phyloP scores from a whole-genome alignment of 192 early-diverging fungal species.

The Phycomyces blakesleeanus region DNA sequence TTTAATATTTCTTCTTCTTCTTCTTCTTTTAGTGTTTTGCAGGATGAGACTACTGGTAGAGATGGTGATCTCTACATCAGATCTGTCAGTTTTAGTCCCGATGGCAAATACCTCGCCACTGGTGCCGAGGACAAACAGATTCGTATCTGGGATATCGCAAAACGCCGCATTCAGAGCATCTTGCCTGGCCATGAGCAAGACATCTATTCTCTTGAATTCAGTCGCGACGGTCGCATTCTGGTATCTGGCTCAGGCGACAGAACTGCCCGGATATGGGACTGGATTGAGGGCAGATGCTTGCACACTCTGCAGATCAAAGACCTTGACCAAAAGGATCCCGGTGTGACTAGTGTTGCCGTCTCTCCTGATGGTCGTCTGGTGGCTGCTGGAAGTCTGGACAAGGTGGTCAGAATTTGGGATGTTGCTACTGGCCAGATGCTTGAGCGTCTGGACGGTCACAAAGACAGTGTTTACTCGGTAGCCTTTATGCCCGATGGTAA shows the following conservation, averaged over 20 bases:
- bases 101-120: conserved; percentile 84
- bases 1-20: too few relatives aligned
- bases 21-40: conserved; percentile 67
- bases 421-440: conserved; percentile 68
- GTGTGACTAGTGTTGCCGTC: conserved; percentile 94
- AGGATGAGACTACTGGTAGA: conserved; percentile 72
- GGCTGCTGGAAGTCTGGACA: conserved; percentile 89
- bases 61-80: conserved; percentile 92
- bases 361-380: conserved; percentile 87
- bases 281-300: conserved; percentile 69
- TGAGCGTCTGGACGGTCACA: conserved; percentile 92
- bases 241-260: conserved; percentile 89
- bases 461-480: conserved; percentile 94
- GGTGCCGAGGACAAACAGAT: conserved; percentile 96
- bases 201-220: conserved; percentile 96
- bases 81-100: conserved; percentile 93
- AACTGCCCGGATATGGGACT: conserved; percentile 87
- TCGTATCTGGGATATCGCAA: conserved; percentile 75
- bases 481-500: conserved; percentile 93
- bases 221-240: conserved; percentile 81
- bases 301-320: conserved; percentile 77
- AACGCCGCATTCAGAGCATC: conserved; percentile 58
- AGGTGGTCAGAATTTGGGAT: conserved; percentile 94
- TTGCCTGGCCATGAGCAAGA: conserved; percentile 92
- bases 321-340: conserved; percentile 80